Conservation (phyloP, 352 stramenopile species). For the Globisporangium okanoganense region DNA sequence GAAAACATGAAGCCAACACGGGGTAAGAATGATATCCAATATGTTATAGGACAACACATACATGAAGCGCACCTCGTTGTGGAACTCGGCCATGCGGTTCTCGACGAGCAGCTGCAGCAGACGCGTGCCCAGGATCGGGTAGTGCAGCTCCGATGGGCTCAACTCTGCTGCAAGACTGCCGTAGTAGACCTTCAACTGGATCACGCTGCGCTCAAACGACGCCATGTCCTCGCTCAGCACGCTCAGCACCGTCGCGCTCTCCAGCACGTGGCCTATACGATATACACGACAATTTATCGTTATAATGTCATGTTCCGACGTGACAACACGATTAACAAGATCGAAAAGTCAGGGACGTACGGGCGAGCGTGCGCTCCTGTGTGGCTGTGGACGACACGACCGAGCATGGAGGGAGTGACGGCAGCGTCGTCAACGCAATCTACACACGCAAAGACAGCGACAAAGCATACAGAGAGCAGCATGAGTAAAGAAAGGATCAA, state of each 20-base stretch:
- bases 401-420: conserved; percentile 74
- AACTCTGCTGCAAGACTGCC: conserved; percentile 36
- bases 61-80: conserved; percentile 67
- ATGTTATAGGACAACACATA: not conserved
- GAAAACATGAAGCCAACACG: not conserved
- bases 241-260: conserved; percentile 88
- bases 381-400: conserved; percentile 43
- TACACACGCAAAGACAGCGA: conserved; percentile 18
- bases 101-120: conserved; percentile 89
- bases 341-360: conserved; percentile 28
- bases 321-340: no score
- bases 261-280: conserved; percentile 69
- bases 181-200: conserved; percentile 90
- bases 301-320: no score
- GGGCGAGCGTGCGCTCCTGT: conserved; percentile 69
- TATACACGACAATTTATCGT: not conserved
- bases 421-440: conserved; percentile 83
- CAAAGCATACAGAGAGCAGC: not conserved
- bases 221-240: conserved; percentile 82
- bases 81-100: conserved; percentile 92
- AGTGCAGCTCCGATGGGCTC: conserved; percentile 70
- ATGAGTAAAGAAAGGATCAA: not conserved
- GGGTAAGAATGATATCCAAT: not conserved
- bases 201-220: conserved; percentile 85
- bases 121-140: conserved; percentile 85